phyloP scores from a whole-genome alignment of 495 filamentous ascomycete genomes.

The Trypethelium eluteriae region DNA sequence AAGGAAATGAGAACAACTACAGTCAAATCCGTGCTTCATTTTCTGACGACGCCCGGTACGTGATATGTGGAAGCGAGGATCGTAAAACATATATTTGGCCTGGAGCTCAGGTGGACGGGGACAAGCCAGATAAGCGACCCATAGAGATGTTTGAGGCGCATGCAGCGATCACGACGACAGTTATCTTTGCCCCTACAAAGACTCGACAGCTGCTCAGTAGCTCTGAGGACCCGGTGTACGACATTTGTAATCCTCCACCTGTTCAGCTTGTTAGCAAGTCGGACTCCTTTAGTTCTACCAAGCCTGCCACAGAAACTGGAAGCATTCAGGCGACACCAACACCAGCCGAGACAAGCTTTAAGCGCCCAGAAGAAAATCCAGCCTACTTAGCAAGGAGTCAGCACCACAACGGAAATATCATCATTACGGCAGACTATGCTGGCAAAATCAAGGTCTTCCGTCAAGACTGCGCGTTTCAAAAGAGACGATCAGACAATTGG shows the following conservation, averaged over 20 bases:
- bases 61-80: constrained; percentile 94
- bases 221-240: constrained; percentile 88
- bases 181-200: constrained; percentile 71
- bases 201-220: constrained; percentile 68
- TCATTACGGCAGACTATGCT: constrained; percentile 81
- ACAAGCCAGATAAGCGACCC: constrained; percentile 68
- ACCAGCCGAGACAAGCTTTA: constrained; percentile 41
- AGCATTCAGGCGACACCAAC: constrained; percentile 25
- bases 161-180: constrained; percentile 76
- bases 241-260: constrained; percentile 92
- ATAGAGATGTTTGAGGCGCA: constrained; percentile 87
- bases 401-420: constrained; percentile 82
- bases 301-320: constrained; percentile 25
- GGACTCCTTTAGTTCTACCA: constrained; percentile 42
- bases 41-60: constrained; percentile 76
- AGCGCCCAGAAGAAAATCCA: constrained; percentile 52
- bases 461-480: constrained; percentile 76
- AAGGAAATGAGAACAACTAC: constrained; percentile 85
- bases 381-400: constrained; percentile 64
- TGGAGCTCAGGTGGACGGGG: constrained; percentile 43
- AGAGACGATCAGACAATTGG: constrained; percentile 53
- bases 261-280: constrained; percentile 73
- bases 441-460: constrained; percentile 90
- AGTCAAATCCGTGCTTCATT: constrained; percentile 87
- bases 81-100: constrained; percentile 82